A percentile compares a stretch with the other conserved stretches of the same genome.
Conservation (phyloP, 805 yeast species). For the Isabelozyma pseudorhagii region DNA sequence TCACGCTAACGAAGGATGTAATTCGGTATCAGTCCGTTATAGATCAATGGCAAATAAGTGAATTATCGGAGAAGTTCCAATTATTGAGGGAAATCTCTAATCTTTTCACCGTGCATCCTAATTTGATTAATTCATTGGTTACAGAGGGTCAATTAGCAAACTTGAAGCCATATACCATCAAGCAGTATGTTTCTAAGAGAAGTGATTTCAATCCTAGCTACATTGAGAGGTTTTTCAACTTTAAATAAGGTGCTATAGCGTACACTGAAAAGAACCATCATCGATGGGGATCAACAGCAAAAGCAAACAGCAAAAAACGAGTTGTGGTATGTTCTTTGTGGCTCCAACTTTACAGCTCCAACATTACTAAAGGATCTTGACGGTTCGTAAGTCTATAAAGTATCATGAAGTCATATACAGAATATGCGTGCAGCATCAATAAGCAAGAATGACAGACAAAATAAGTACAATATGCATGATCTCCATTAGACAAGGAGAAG, state of each 20-base stretch:
- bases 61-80: constrained; percentile 60
- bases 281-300: too few relatives aligned
- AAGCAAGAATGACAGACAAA: background rate
- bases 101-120: constrained; percentile 80
- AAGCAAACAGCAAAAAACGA: too few relatives aligned
- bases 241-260: constrained; percentile 13
- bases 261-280: too few relatives aligned
- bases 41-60: constrained; percentile 64
- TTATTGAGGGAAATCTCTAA: constrained; percentile 80
- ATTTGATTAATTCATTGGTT: constrained; percentile 70
- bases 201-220: constrained; percentile 63
- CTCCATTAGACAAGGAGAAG: background rate
- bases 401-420: background rate
- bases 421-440: background rate
- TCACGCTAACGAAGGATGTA: constrained; percentile 76
- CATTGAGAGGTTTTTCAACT: constrained; percentile 43
- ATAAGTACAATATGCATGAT: background rate
- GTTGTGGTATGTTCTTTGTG: too few relatives aligned
- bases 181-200: constrained; percentile 65
- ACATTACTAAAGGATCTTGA: too few relatives aligned
- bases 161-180: constrained; percentile 58
- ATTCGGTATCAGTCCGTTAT: constrained; percentile 69
- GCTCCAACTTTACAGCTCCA: too few relatives aligned
- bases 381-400: background rate
- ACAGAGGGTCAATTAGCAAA: constrained; percentile 75